Base-by-base conservation (phyloP, 1,284 basidiomycete species). In the Hymenochaete sp. region DNA sequence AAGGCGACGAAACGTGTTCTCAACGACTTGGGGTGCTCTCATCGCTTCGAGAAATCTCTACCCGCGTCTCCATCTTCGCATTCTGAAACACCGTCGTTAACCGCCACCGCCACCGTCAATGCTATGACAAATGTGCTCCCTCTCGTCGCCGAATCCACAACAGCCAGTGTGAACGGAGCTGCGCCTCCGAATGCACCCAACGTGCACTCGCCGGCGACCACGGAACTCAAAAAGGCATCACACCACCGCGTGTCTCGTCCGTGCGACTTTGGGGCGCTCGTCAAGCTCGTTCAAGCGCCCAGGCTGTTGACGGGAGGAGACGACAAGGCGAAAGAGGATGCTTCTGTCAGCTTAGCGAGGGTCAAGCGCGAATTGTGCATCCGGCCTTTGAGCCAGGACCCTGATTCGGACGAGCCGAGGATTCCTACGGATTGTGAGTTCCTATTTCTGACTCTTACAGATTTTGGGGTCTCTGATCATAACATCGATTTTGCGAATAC, bases 201-300 rank as follows among this genome's bases (percentile, higher is more conserved):
- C 6, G 39, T 14, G 11, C 24, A 13, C 16, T 13, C 33, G 16
- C 1, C 8, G 26, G 21, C 14, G 14, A 38, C 6, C 22, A 24
- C 21, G 19, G 33, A 37, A 25, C 24, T 28, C 45, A 47, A 47
- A 25, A 47, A 47, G 40, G 19, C 39, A 11, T 18, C 10, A 38
- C 39, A 27, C 39, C 38, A 37, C 36, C 32, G 32, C 32, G 32
- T 16, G 32, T n/a, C 40, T 21, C 32, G 21, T 2, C 26, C 39
- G 28, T 47, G 46, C 40, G 35, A 42, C 26, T 49, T 49, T 29
- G 47, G 47, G 16, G 28, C 43, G 29, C 42, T 37, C 38, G 37
- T 49, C 18, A 21, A 18, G 26, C 37, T 47, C 25, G n/a, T 14
- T 11, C 42, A 40, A 25, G 31, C 22, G 21, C 22, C 28, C 11